Base-by-base conservation (phyloP, 2,329 filamentous ascomycete species). In the Colletotrichum sp. region DNA sequence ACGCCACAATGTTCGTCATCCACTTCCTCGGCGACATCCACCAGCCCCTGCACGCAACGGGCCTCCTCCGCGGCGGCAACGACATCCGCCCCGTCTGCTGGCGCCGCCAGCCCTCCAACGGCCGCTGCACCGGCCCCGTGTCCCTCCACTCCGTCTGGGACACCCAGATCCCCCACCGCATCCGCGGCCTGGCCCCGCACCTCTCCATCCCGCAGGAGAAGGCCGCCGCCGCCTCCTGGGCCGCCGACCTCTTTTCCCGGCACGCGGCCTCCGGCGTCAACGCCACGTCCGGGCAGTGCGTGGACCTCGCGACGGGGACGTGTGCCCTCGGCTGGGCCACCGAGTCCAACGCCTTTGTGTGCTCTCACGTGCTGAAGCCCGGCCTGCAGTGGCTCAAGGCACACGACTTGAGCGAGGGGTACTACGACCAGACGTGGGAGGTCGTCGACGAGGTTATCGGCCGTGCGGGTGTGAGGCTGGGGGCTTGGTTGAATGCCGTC, bases 11-110 rank as follows among this genome's bases (percentile, higher is more conserved):
- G 77, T 78, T 77, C 71, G 76, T 78, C 15, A 78, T 77, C 69
- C 77, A 78, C 75, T 78, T 78, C 77, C 69, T 77, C 34, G 72
- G 72, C 62, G 77, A 78, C 36, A 77, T 78, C 39, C 71, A 77
- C 39, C 77, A 78, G 72, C 77, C 77, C 61, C 70, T 78, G 44
- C 75, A 78, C 69, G 76, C 74, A 44, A 78, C 76, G 8, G 77
- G 77, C 52, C 62, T 77, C 39, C 69, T 76, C 32, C 69, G 72
- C 66, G 77, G 77, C 63, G 77, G 77, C 66, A 78, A 77, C 72
- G 76, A 74, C 69, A 76, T 76, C 65, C 63, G 74, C 30, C 75
- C 75, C 67, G 75, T 77, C 39, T 77, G 75, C 75, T 77, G 75
- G 75, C 66, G 72, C 63, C 61, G 71, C 15, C 67, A 75, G 55